Conservation (phyloP, 768 basidiomycete species). For the Pholiota molesta region DNA sequence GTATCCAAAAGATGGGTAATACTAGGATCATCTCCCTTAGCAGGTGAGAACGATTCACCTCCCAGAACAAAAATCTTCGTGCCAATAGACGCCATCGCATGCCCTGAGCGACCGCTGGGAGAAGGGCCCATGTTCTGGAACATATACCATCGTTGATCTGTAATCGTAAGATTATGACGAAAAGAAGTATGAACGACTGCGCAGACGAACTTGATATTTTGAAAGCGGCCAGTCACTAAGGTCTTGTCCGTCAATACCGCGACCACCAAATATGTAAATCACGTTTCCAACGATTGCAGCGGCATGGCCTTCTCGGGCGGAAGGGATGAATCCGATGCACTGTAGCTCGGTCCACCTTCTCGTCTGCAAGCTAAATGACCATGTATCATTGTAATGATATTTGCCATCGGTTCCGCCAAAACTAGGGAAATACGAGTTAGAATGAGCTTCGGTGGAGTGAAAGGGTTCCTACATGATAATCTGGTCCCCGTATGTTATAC, state of each 20-base stretch:
- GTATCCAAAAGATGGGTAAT: constrained; percentile 94
- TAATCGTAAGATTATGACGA: constrained; percentile 10
- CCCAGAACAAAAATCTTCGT: constrained; percentile 91
- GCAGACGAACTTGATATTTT: constrained; percentile 87
- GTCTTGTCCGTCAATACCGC: constrained; percentile 97
- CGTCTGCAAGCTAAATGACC: constrained; percentile 86
- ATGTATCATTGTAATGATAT: constrained; percentile 99
- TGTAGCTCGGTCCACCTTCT: constrained; percentile 88
- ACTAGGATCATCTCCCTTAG: constrained; percentile 76
- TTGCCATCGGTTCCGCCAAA: constrained; percentile 99
- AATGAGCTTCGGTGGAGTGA: not conserved
- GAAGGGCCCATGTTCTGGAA: constrained; percentile 99
- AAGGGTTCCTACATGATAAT: constrained; percentile 69
- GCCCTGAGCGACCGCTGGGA: constrained; percentile 90
- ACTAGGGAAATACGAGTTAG: constrained; percentile 37
- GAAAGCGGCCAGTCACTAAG: constrained; percentile 94
- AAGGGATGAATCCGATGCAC: constrained; percentile 96
- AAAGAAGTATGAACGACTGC: not conserved
- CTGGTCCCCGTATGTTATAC: constrained; percentile 79
- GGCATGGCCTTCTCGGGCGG: constrained; percentile 94
- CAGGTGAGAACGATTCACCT: constrained; percentile 83
- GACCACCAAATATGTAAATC: constrained; percentile 95
- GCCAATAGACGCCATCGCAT: constrained; percentile 96
- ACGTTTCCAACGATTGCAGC: constrained; percentile 97
- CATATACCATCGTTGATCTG: constrained; percentile 99